A percentile compares a stretch with the other conserved stretches of the same genome.
These are phyloP conservation scores for Brassica rapa DNA, from an alignment of 345 rosid species.

Conservation along the genomic window DNA sequence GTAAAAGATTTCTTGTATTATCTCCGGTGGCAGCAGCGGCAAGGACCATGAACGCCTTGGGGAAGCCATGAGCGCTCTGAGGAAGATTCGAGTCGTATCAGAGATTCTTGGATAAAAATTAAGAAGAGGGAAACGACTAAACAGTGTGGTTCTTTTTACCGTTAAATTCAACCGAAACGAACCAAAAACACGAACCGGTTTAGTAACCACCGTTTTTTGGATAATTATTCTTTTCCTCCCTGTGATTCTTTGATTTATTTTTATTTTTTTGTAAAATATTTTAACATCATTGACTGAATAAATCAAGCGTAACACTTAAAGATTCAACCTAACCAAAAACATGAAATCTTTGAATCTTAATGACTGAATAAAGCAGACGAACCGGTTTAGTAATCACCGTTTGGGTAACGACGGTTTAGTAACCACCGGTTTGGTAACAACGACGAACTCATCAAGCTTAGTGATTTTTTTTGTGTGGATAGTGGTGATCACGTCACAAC, in stretches of 20 bases:
- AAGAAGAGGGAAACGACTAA: neutral
- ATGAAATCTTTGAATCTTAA: neutral
- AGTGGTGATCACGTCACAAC: constrained; percentile 63
- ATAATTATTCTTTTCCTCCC: neutral
- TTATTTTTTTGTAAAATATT: neutral
- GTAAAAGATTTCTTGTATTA: neutral
- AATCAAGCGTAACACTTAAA: neutral
- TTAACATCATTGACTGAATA: neutral
- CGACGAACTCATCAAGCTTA: neutral
- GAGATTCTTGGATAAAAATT: neutral
- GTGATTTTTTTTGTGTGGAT: neutral
- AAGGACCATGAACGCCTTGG: neutral
- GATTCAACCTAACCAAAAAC: neutral
- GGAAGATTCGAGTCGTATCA: neutral
- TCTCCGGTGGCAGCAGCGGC: neutral
- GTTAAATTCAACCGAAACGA: neutral
- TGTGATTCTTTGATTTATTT: neutral
- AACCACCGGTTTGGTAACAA: neutral
- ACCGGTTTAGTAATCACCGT: neutral
- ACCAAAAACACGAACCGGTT: neutral
- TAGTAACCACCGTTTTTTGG: neutral
- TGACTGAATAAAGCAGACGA: neutral
- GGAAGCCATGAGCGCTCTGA: neutral
- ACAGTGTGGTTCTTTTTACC: neutral
- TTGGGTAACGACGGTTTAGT: neutral